Conservation (phyloP, 2,329 filamentous ascomycete species). For the Colletotrichum noveboracense region DNA sequence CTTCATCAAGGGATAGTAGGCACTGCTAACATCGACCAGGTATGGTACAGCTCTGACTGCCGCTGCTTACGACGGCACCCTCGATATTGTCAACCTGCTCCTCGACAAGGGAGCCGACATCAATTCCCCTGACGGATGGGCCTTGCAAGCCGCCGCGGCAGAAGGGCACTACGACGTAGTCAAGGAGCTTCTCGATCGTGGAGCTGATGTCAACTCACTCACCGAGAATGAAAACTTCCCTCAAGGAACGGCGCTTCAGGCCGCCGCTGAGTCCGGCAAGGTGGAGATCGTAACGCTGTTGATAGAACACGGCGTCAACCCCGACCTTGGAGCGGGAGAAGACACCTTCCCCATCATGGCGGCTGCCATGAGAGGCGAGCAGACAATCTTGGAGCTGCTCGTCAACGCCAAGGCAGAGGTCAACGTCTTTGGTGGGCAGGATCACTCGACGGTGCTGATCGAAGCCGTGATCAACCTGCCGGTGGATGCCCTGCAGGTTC, state of each 20-base stretch:
- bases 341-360: slow-evolving; percentile 40
- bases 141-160: slow-evolving; percentile 41
- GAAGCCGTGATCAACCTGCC: slow-evolving; percentile 40
- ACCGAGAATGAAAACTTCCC: slow-evolving; percentile 17
- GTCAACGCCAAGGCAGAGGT: slow-evolving; percentile 39
- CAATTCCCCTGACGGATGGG: slow-evolving; percentile 39
- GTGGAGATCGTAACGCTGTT: slow-evolving; percentile 40
- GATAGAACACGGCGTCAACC: slow-evolving; percentile 40
- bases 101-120: slow-evolving; percentile 17
- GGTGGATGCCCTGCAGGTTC: slow-evolving; percentile 30
- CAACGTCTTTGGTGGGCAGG: slow-evolving; percentile 37
- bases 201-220: slow-evolving; percentile 27
- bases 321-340: slow-evolving; percentile 39
- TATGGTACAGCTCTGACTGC: slow-evolving; percentile 42
- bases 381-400: slow-evolving; percentile 38
- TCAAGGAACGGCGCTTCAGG: slow-evolving; percentile 42
- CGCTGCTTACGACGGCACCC: slow-evolving; percentile 42
- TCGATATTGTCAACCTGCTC: slow-evolving; percentile 12
- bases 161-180: slow-evolving; percentile 40
- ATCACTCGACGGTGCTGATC: slow-evolving; percentile 40
- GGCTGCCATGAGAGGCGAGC: slow-evolving; percentile 36
- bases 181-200: slow-evolving; percentile 35
- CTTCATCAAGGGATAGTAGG: not conserved
- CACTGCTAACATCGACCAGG: slow-evolving; percentile 23
- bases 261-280: slow-evolving; percentile 38